Evolutionary conservation across 2,329 filamentous ascomycete genomes (phyloP).

Genomic region (Hypoxylon sp.): DNA sequence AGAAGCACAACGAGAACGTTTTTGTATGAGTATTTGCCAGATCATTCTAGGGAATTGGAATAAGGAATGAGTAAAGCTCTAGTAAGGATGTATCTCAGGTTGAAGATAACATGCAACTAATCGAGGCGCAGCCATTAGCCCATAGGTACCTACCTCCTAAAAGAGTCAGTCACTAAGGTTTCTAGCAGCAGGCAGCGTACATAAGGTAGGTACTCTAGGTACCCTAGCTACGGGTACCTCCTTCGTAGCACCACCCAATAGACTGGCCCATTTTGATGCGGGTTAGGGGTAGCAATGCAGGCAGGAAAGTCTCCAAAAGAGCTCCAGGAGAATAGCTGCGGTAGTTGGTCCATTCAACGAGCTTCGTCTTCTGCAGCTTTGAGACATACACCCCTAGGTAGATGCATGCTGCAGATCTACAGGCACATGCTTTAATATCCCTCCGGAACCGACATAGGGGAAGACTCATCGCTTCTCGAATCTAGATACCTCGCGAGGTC

Average conservation of each 20-base stretch:
- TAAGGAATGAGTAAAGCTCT: not conserved
- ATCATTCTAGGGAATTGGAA: too few species aligned
- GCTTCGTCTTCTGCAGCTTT: conserved; percentile 20
- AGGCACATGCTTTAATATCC: not conserved
- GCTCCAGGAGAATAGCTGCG: not conserved
- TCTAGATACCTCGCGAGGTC: conserved; percentile 30
- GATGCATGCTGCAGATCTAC: conserved; percentile 33
- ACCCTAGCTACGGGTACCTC: not conserved
- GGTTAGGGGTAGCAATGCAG: conserved; percentile 6
- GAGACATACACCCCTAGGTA: conserved; percentile 6
- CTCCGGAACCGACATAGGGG: conserved; percentile 19
- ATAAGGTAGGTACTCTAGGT: not conserved
- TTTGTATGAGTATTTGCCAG: too few species aligned
- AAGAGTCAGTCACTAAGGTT: not conserved
- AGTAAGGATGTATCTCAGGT: not conserved
- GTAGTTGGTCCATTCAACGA: conserved; percentile 17
- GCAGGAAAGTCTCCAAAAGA: not conserved
- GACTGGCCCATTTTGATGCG: conserved; percentile 3
- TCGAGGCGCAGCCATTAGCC: conserved; percentile 17
- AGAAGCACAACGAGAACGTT: not conserved
- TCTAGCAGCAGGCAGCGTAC: too few species aligned
- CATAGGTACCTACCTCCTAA: not conserved
- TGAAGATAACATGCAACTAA: conserved; percentile 11
- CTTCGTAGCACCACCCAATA: conserved; percentile 41
- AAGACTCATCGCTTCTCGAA: conserved; percentile 23